A percentile compares a stretch with the other conserved stretches of the same genome.
Conservation (phyloP, 306 rosid genomes). For the Inga laurina region DNA sequence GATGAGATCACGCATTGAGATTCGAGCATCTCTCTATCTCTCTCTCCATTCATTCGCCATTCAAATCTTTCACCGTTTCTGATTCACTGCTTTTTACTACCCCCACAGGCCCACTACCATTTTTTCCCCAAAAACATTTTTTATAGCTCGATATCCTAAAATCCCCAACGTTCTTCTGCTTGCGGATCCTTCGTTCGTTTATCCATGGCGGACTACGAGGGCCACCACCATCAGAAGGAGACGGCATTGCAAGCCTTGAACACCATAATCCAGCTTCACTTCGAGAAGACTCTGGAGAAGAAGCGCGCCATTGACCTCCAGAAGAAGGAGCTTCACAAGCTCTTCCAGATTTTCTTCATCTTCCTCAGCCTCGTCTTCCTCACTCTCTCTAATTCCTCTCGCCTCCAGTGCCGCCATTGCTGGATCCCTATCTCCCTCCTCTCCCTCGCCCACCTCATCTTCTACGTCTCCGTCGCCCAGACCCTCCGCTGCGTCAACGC, state of each 20-base stretch:
- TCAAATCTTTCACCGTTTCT: neutral
- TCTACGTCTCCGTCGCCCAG: slow-evolving; percentile 91
- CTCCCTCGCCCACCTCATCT: slow-evolving; percentile 78
- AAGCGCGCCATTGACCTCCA: slow-evolving; percentile 86
- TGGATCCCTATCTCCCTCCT: slow-evolving; percentile 91
- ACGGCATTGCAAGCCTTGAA: slow-evolving; percentile 77
- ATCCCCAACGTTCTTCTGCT: slow-evolving; percentile 33
- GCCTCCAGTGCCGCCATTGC: slow-evolving; percentile 88
- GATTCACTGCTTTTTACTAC: neutral
- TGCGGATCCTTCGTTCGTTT: neutral
- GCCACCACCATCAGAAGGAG: slow-evolving; percentile 56
- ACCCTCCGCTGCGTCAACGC: slow-evolving; percentile 86
- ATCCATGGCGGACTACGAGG: slow-evolving; percentile 45
- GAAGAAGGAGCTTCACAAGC: slow-evolving; percentile 81
- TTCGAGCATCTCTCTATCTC: neutral
- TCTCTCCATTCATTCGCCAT: neutral
- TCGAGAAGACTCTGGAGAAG: slow-evolving; percentile 91
- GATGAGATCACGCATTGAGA: neutral
- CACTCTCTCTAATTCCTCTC: slow-evolving; percentile 45
- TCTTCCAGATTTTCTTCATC: slow-evolving; percentile 79
- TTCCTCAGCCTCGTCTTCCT: slow-evolving; percentile 63
- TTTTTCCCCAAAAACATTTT: neutral
- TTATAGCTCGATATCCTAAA: neutral
- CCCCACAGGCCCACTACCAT: too few species aligned
- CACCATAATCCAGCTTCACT: slow-evolving; percentile 84